Base-by-base conservation (phyloP, 2,329 filamentous ascomycete genomes). In the Penicillium capsulatum region DNA sequence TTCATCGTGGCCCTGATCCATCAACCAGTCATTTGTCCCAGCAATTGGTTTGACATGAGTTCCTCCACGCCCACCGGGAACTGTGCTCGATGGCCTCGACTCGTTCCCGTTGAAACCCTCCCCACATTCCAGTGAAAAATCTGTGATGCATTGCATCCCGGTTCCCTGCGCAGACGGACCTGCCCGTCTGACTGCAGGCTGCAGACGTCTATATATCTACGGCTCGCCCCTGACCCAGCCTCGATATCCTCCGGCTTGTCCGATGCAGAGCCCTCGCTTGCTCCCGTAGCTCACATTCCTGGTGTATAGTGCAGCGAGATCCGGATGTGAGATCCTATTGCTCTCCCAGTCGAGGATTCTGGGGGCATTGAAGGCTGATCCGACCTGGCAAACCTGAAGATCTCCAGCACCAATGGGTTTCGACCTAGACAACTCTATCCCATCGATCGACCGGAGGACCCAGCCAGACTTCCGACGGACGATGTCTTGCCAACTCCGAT, bases 111-210 rank as follows among this genome's bases (percentile, higher is more conserved):
- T 28, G 26, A 20, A 31, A 31, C 35, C 19, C 33, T 38, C 48
- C 34, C 48, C 52, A 55, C 52, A 55, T 55, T 55, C 52, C 52
- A 55, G 42, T 45, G 37, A 47, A 51, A 54, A 52, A 29, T 43
- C 32, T 45, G 45, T 44, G 38, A 20, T 51, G 48, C 51, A 54
- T 55, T 43, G 46, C 48, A 50, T 50, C 46, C 44, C 41, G 41
- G 34, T 31, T n/a, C 26, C n/a, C 47, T 14, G 31, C 27, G 38
- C 33, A 33, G 26, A 36, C 28, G 34, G 38, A 28, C 31, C 42
- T 38, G 34, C 31, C 46, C 40, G 40, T 40, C 37, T 31, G 34
- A 41, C 33, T n/a, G 36, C 34, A 31, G 28, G 27, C 34, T 38
- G 35, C 36, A 31, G 28, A 37, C 31, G 35, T 52, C 44, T 51